phyloP scores from a whole-genome alignment of 1,284 basidiomycete species.

The Heliocybe sulcata region DNA sequence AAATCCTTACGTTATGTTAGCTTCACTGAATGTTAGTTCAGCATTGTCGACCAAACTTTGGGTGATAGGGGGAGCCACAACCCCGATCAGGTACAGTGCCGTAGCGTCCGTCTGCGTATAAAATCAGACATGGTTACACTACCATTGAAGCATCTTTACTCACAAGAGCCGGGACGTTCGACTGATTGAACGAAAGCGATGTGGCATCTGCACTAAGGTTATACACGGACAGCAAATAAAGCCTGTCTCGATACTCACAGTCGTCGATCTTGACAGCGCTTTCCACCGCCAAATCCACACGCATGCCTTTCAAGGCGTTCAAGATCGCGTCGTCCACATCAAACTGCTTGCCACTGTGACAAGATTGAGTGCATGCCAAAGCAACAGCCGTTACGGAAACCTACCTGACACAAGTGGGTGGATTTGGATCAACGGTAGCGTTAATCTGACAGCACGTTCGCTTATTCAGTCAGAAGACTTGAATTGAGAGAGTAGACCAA shows the following conservation, averaged over 20 bases:
- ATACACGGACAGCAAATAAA: neutral
- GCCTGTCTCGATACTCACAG: conserved; percentile 28
- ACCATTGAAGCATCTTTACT: conserved; percentile 12
- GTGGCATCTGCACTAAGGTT: conserved; percentile 34
- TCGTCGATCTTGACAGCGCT: conserved; percentile 51
- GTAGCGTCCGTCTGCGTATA: conserved; percentile 49
- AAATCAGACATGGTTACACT: neutral
- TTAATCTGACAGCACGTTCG: conserved; percentile 32
- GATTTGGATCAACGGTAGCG: conserved; percentile 45
- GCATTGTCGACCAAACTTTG: conserved; percentile 62
- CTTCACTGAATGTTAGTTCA: conserved; percentile 46
- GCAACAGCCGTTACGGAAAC: conserved; percentile 1
- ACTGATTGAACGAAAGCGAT: conserved; percentile 57
- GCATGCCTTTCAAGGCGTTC: conserved; percentile 51
- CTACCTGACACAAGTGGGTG: conserved; percentile 50
- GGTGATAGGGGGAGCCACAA: conserved; percentile 58
- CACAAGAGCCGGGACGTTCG: conserved; percentile 51
- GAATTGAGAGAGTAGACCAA: conserved; percentile 17
- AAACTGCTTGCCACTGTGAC: conserved; percentile 51
- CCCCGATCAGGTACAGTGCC: conserved; percentile 63
- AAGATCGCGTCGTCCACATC: conserved; percentile 57
- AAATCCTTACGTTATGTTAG: conserved; percentile 51
- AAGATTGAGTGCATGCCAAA: conserved; percentile 11
- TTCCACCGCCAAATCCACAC: conserved; percentile 44
- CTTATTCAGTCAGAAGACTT: no score